phyloP scores from a whole-genome alignment of 805 yeast species.

The Jamesozyma jinghongensis region DNA sequence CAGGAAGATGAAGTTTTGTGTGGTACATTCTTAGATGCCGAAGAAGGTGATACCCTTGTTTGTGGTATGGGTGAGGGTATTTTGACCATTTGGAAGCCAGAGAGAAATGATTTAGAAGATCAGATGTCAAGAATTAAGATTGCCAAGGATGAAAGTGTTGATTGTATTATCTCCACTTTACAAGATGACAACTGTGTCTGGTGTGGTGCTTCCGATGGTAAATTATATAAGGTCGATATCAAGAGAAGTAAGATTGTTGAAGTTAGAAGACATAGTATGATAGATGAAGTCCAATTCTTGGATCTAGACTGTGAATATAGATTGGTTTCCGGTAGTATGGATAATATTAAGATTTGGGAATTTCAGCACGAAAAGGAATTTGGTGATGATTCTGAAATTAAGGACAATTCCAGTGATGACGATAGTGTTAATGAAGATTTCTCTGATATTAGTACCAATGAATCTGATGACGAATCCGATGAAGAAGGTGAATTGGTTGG shows the following conservation, averaged over 20 bases:
- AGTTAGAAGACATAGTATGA: conserved; percentile 52
- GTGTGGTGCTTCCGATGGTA: conserved; percentile 77
- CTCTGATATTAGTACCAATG: conserved; percentile 1
- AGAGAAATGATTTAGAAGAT: conserved; percentile 59
- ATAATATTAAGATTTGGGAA: conserved; percentile 69
- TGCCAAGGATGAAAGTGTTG: conserved; percentile 62
- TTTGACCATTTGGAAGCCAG: conserved; percentile 75
- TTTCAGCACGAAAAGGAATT: conserved; percentile 15
- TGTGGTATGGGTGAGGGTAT: conserved; percentile 92
- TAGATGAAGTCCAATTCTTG: conserved; percentile 67
- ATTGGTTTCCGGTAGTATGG: conserved; percentile 77
- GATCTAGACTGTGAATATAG: conserved; percentile 79
- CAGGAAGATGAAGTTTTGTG: conserved; percentile 90
- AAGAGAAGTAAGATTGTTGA: conserved; percentile 56
- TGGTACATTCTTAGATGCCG: conserved; percentile 57
- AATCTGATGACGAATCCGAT: conserved; percentile 2
- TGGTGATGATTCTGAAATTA: conserved; percentile 15
- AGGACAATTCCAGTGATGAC: conserved; percentile 13
- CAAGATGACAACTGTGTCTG: conserved; percentile 47
- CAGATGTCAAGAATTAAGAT: conserved; percentile 72
- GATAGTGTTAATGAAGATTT: conserved; percentile 18
- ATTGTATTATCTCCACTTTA: conserved; percentile 48
- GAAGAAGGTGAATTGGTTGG: conserved; percentile 15
- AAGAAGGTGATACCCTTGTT: conserved; percentile 52
- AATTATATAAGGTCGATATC: conserved; percentile 56